phyloP scores from a whole-genome alignment of 2,329 filamentous ascomycete species.

The Monilinia fructigena region DNA sequence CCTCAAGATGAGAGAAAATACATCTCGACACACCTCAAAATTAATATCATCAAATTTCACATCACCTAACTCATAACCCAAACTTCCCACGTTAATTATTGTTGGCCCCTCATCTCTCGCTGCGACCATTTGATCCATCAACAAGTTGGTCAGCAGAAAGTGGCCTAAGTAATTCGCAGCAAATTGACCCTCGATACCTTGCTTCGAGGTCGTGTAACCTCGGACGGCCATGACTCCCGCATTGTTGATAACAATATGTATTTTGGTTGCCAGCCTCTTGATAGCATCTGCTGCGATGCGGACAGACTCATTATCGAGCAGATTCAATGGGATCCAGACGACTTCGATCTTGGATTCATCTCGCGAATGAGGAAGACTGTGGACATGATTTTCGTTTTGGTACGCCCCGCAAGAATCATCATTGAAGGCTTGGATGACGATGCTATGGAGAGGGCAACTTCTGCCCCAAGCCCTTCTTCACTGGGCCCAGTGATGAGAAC shows the following conservation, averaged over 20 bases:
- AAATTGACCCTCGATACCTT: conserved; percentile 43
- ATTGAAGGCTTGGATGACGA: conserved; percentile 13
- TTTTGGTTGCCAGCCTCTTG: conserved; percentile 36
- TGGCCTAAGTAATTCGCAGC: conserved; percentile 37
- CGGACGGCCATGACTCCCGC: conserved; percentile 45
- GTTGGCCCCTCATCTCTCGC: conserved; percentile 28
- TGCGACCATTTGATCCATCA: conserved; percentile 32
- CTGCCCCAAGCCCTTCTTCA: not conserved
- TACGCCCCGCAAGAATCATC: not conserved
- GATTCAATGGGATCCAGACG: not conserved
- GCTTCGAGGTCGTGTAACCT: conserved; percentile 36
- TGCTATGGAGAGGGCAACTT: conserved; percentile 8
- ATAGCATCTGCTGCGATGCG: conserved; percentile 3
- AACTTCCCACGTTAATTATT: conserved; percentile 44
- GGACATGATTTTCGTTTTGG: not conserved
- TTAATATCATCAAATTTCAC: conserved; percentile 43
- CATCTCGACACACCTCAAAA: conserved; percentile 32
- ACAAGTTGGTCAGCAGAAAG: conserved; percentile 38
- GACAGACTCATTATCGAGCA: not conserved
- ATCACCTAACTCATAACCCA: conserved; percentile 42
- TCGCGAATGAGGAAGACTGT: conserved; percentile 2
- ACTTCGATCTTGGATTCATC: not conserved
- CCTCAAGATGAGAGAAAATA: not conserved
- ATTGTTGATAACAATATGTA: conserved; percentile 47
- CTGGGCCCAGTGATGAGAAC: conserved; percentile 8